Base-by-base conservation (phyloP, 1,284 basidiomycete genomes). In the Mycena sp. region DNA sequence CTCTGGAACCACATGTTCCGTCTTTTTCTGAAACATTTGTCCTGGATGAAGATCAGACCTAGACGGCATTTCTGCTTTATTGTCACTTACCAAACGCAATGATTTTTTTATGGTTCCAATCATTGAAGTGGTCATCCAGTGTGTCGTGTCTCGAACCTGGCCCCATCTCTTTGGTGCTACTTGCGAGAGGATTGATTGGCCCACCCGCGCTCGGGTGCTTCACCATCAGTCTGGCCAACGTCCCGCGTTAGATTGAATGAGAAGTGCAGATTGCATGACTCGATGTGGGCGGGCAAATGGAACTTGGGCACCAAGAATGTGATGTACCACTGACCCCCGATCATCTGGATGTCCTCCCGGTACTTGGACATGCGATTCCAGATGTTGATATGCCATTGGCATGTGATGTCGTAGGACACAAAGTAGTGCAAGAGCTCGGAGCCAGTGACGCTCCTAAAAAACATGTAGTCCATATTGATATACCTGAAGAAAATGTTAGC, bases 111-210 rank as follows among this genome's bases (percentile, higher is more conserved):
- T 72, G 71, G 38, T 74, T 74, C 28, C 62, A 63, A 43, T 70
- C 67, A 41, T 64, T 63, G 48, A 72, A 73, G 26, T 73, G 70
- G 10, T 69, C 71, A 50, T 77, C 72, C 1, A 76, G 32, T 1
- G 65, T 71, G 30, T 77, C 73, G 1, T 57, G 61, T 1, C 70
- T 61, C 7, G 61, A 65, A 0, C 72, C 74, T 3, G 73, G 72
- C 6, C 72, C 71, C 75, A 77, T 77, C 54, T 76, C 72, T 26
- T 67, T 68, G 9, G 71, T 75, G 40, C 71, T 72, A 6, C 62
- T n/a, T 1, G 71, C 70, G 7, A 72, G 41, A 2, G 57, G 64
- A 55, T 76, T 72, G 14, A 11, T 63, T 35, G 1, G 70, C 62
- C 76, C 74, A 77, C 4, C 56, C 61, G 5, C 68, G 64, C 58